Evolutionary conservation across 208 protist genomes (phyloP).

Genomic region (Acanthamoeba triangularis): DNA sequence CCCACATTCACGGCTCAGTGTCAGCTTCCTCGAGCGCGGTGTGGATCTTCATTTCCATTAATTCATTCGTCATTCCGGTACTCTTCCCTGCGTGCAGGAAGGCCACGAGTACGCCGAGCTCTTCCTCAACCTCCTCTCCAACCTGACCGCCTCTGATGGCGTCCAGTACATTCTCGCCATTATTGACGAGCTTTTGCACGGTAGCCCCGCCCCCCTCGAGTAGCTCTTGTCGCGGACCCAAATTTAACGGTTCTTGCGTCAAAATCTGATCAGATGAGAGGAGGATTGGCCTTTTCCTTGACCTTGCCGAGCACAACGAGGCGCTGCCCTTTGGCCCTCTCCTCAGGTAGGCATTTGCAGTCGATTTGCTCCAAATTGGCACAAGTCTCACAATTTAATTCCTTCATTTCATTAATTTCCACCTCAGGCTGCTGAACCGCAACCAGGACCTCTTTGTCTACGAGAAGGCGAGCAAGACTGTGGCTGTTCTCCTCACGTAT

Average conservation of each 20-base stretch:
- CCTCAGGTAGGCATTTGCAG: not conserved
- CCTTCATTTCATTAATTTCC: not conserved
- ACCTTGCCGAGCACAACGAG: constrained; percentile 17
- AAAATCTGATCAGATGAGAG: constrained; percentile 13
- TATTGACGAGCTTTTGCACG: constrained; percentile 22
- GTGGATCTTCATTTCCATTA: not conserved
- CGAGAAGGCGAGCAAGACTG: constrained; percentile 36
- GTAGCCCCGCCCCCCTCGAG: not conserved
- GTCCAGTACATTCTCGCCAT: constrained; percentile 59
- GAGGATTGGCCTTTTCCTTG: constrained; percentile 14
- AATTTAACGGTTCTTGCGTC: not conserved
- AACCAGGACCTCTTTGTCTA: constrained; percentile 9
- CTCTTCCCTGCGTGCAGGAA: not conserved
- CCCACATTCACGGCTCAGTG: not conserved
- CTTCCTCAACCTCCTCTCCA: constrained; percentile 51
- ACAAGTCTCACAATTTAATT: not conserved
- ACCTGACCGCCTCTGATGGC: not conserved
- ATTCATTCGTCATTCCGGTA: not conserved
- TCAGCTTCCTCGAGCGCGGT: not conserved
- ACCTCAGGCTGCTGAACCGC: constrained; percentile 30
- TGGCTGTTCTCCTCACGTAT: not conserved
- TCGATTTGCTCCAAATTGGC: not conserved
- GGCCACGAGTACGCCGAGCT: constrained; percentile 16
- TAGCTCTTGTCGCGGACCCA: not conserved
- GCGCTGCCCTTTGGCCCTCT: constrained; percentile 29